Evolutionary conservation across 805 yeast genomes (phyloP).

Genomic region (Blastobotrys muscicola): DNA sequence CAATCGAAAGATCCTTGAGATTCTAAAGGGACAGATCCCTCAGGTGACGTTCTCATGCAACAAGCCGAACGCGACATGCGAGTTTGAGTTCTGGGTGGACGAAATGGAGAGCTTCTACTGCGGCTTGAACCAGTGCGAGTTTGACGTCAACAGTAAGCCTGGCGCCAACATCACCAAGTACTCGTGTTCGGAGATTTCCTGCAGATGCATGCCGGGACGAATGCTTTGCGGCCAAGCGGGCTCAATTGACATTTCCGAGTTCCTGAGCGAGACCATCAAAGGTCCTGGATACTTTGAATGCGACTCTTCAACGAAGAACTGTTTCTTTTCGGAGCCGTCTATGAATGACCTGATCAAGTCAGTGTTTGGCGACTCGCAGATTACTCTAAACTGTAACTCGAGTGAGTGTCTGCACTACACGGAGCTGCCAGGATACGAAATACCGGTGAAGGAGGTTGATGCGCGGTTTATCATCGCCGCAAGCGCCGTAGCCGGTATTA

Average conservation of each 20-base stretch:
- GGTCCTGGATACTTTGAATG: conserved; percentile 95
- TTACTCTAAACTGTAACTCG: conserved; percentile 68
- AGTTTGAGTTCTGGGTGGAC: conserved; percentile 95
- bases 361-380: conserved; percentile 92
- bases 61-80: conserved; percentile 52
- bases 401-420: conserved; percentile 91
- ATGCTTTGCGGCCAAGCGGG: conserved; percentile 93
- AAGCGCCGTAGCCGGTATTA: conserved; percentile 16
- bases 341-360: conserved; percentile 87
- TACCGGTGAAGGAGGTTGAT: conserved; percentile 42
- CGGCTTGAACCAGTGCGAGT: conserved; percentile 65
- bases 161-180: conserved; percentile 60
- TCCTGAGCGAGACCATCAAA: conserved; percentile 73
- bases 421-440: conserved; percentile 82
- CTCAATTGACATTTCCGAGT: conserved; percentile 89
- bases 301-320: conserved; percentile 48
- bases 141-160: conserved; percentile 37
- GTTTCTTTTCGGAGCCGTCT: conserved; percentile 86
- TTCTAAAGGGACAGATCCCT: conserved; percentile 72
- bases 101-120: conserved; percentile 85
- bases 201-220: conserved; percentile 84
- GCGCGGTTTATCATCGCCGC: conserved; percentile 15
- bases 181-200: conserved; percentile 65
- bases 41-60: conserved; percentile 90
- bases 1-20: conserved; percentile 67